Evolutionary conservation across 305 asterid species (phyloP).

Genomic region (Salvia sclarea): DNA sequence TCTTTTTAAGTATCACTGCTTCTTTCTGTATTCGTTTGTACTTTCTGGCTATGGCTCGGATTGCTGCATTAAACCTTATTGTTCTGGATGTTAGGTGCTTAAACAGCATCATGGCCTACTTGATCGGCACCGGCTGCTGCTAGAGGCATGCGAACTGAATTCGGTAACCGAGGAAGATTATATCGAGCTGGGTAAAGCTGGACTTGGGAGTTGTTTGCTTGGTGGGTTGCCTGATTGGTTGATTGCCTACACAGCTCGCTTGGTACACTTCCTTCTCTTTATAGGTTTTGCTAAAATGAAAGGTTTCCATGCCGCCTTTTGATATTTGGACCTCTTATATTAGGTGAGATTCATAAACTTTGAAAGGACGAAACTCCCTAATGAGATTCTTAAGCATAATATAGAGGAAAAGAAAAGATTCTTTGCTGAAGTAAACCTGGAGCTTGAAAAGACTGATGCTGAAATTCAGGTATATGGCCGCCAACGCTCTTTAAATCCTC

Average conservation of each 20-base stretch:
- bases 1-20: neutral
- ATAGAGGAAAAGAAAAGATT: conserved; percentile 91
- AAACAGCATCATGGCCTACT: conserved; percentile 87
- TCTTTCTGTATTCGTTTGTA: neutral
- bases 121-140: conserved; percentile 71
- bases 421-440: conserved; percentile 77
- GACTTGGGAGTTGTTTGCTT: conserved; percentile 97
- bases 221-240: conserved; percentile 98
- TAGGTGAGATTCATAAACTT: conserved; percentile 97
- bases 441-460: conserved; percentile 90
- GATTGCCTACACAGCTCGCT: conserved; percentile 86
- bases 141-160: conserved; percentile 93
- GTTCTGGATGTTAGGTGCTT: conserved; percentile 62
- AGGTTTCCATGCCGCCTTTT: conserved; percentile 28
- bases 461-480: conserved; percentile 76
- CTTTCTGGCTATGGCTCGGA: conserved; percentile 25
- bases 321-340: conserved; percentile 32
- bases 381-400: conserved; percentile 80
- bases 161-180: conserved; percentile 92
- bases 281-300: conserved; percentile 12
- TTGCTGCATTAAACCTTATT: conserved; percentile 26
- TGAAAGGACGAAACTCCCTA: conserved; percentile 93
- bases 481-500: neutral
- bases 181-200: conserved; percentile 90
- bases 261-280: conserved; percentile 50